Conservation (phyloP, 1,284 basidiomycete species). For the Omphalotus olearius region DNA sequence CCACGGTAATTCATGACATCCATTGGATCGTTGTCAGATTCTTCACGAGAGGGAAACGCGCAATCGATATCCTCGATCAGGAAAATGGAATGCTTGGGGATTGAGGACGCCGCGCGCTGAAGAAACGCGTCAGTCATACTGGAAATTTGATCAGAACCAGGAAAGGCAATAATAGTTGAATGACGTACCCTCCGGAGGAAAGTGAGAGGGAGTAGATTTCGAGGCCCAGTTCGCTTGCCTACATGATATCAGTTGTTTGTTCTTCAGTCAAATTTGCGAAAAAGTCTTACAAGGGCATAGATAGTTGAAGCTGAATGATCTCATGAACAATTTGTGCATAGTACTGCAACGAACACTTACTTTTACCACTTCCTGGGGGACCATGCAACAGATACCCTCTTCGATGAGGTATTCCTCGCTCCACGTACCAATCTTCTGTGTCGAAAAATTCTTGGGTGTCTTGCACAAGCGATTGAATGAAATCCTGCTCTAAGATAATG, state of each 20-base stretch:
- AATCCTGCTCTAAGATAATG: constrained; percentile 43
- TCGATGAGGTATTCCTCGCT: constrained; percentile 51
- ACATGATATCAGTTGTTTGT: background rate
- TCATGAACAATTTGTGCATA: constrained; percentile 1
- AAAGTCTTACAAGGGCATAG: constrained; percentile 42
- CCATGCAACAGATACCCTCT: constrained; percentile 53
- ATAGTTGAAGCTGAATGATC: constrained; percentile 44
- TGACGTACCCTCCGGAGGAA: constrained; percentile 40
- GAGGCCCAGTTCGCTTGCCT: constrained; percentile 52
- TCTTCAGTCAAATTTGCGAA: background rate
- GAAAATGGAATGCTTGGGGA: constrained; percentile 47
- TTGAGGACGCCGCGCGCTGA: constrained; percentile 36
- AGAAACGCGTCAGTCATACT: constrained; percentile 48
- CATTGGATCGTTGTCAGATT: constrained; percentile 17
- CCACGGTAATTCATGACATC: background rate
- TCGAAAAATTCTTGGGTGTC: constrained; percentile 49
- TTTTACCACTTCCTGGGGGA: constrained; percentile 51
- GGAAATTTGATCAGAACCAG: constrained; percentile 1
- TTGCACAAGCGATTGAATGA: constrained; percentile 40
- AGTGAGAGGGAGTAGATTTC: constrained; percentile 58
- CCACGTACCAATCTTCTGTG: constrained; percentile 48
- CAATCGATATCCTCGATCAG: constrained; percentile 56
- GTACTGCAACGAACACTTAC: constrained; percentile 24
- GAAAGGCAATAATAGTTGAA: background rate
- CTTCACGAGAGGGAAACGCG: constrained; percentile 43